Evolutionary conservation across 2,329 filamentous ascomycete species (phyloP).

Genomic region (Clonostachys chloroleuca): DNA sequence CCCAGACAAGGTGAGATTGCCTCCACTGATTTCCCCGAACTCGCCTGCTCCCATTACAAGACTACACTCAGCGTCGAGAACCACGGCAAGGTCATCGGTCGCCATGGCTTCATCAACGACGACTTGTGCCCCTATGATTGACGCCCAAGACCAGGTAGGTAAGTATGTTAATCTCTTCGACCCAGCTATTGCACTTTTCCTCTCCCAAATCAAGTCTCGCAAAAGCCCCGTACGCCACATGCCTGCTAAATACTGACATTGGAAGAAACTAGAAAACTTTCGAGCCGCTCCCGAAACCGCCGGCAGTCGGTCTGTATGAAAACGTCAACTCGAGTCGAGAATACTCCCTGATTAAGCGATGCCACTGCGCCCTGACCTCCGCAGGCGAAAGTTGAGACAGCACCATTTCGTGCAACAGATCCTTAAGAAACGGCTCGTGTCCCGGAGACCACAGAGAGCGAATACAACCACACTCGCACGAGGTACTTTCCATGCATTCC

Average conservation of each 20-base stretch:
- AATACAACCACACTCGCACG: neutral
- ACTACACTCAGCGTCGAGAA: too few relatives aligned
- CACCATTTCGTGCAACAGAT: too few relatives aligned
- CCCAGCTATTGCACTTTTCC: neutral
- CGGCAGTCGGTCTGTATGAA: neutral
- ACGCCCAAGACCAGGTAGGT: constrained; percentile 1
- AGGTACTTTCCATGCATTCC: constrained; percentile 9
- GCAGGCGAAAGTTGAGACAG: too few relatives aligned
- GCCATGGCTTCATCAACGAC: too few relatives aligned
- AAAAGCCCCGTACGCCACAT: neutral
- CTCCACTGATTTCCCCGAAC: too few relatives aligned
- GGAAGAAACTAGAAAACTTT: neutral
- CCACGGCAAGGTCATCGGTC: too few relatives aligned
- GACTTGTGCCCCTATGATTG: neutral
- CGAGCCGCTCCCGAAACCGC: neutral
- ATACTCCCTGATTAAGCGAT: neutral
- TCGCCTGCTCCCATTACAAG: too few relatives aligned
- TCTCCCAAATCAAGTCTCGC: neutral
- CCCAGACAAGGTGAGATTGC: too few relatives aligned
- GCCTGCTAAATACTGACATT: neutral
- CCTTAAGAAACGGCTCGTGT: too few relatives aligned
- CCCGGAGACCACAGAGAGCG: too few relatives aligned
- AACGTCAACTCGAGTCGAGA: neutral
- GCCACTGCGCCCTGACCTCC: neutral
- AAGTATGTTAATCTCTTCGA: too few relatives aligned